These are phyloP conservation scores for Pseudoscleropodium purum DNA, from an alignment of 225 moss, liverwort and hornwort genomes.

Conservation along the genomic window DNA sequence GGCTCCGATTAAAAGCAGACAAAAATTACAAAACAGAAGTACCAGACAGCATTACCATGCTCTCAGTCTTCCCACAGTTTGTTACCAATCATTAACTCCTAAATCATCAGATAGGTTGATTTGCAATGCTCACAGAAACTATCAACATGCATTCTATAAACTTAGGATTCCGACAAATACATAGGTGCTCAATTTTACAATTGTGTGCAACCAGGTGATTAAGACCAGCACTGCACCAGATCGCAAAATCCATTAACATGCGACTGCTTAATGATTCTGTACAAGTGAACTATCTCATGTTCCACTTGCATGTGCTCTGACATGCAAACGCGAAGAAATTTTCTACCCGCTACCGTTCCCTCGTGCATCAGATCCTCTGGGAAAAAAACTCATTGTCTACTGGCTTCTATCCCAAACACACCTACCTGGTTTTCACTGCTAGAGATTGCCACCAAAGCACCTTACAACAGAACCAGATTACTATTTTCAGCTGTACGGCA, in stretches of 20 bases:
- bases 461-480: neutral
- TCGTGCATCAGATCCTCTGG: neutral
- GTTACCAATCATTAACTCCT: neutral
- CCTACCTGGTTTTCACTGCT: neutral
- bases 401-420: neutral
- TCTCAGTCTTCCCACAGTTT: neutral
- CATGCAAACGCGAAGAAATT: neutral
- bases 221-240: neutral
- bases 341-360: neutral
- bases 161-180: neutral
- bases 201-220: neutral
- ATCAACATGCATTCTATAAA: neutral
- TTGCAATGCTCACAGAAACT: neutral
- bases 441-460: neutral
- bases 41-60: neutral
- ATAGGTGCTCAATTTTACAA: neutral
- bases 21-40: neutral
- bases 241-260: neutral
- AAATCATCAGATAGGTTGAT: neutral
- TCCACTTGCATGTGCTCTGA: slow-evolving; percentile 2
- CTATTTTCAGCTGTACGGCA: neutral
- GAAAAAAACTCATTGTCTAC: neutral
- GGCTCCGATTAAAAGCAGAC: neutral
- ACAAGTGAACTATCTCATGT: neutral
- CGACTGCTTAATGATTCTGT: neutral